Conservation (phyloP, 108 stramenopile species). For the Mayamaea pseudoterrestris region DNA sequence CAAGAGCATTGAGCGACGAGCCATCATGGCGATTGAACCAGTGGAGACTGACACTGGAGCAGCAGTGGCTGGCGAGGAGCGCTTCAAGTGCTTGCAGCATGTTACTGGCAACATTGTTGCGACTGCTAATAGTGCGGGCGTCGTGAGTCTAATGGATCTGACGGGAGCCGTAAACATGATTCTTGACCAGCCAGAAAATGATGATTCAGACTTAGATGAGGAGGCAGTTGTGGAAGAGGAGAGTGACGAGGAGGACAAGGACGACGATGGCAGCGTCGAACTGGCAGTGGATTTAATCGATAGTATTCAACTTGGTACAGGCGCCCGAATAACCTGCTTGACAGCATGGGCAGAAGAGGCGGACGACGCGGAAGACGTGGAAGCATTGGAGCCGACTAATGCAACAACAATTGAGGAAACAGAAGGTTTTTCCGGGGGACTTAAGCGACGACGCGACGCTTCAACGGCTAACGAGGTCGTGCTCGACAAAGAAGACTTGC, state of each 20-base stretch:
- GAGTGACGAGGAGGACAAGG: constrained; percentile 12
- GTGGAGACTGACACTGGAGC: too few species aligned
- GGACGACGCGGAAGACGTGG: constrained; percentile 2
- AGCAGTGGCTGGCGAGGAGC: constrained; percentile 64
- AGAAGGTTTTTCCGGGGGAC: constrained; percentile 5
- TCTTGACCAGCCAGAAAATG: constrained; percentile 12
- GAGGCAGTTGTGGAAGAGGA: constrained; percentile 18
- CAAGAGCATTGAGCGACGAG: constrained; percentile 43
- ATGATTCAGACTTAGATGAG: constrained; percentile 10
- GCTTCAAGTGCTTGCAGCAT: constrained; percentile 69
- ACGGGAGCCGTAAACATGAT: constrained; percentile 75
- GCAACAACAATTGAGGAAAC: constrained; percentile 3
- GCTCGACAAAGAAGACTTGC: constrained; percentile 40
- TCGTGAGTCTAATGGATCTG: constrained; percentile 75
- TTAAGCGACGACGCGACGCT: constrained; percentile 5
- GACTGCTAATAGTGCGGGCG: constrained; percentile 74
- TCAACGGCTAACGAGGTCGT: constrained; percentile 11
- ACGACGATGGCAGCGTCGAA: constrained; percentile 36
- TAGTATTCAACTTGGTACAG: constrained; percentile 64
- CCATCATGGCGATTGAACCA: constrained; percentile 85
- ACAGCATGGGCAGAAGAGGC: constrained; percentile 43
- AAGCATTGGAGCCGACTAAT: constrained; percentile 13
- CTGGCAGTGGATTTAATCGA: constrained; percentile 69
- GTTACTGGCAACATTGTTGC: constrained; percentile 62
- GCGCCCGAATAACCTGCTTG: constrained; percentile 76